These are phyloP conservation scores for Arabidopsis thaliana DNA, from an alignment of 345 rosid species.

Conservation along the genomic window DNA sequence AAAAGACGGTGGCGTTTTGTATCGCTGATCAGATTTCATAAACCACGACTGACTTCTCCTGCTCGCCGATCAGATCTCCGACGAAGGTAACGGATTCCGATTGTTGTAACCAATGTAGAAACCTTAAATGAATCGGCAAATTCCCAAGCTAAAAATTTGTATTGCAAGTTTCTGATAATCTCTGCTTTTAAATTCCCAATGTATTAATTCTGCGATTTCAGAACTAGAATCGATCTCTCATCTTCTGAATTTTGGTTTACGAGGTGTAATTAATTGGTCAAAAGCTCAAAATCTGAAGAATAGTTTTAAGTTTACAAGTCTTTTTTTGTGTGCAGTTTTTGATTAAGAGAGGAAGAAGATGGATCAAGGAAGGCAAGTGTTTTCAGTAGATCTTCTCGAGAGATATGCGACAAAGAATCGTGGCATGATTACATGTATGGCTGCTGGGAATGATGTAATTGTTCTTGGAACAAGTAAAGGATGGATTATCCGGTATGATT, in stretches of 20 bases:
- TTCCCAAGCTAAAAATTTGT: neutral
- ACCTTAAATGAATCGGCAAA: neutral
- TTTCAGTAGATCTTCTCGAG: constrained; percentile 88
- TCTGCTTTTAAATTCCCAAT: neutral
- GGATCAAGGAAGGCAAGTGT: constrained; percentile 85
- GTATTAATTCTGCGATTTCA: constrained; percentile 5
- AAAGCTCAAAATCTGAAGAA: constrained; percentile 22
- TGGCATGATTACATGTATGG: constrained; percentile 91
- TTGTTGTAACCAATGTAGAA: neutral
- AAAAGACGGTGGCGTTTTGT: constrained; percentile 20
- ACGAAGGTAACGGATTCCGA: constrained; percentile 25
- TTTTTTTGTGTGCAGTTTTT: constrained; percentile 10
- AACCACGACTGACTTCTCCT: neutral
- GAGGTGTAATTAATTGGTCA: constrained; percentile 28
- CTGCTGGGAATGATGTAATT: constrained; percentile 96
- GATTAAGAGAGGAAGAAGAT: constrained; percentile 39
- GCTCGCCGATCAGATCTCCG: constrained; percentile 37
- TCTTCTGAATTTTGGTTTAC: neutral
- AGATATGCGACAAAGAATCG: constrained; percentile 88
- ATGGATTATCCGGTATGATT: constrained; percentile 92
- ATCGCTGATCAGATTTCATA: constrained; percentile 1
- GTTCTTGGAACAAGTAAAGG: constrained; percentile 92
- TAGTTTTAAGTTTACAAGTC: neutral
- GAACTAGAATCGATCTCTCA: constrained; percentile 8
- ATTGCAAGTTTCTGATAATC: neutral